Evolutionary conservation across 2,329 filamentous ascomycete species (phyloP).

Genomic region (Aspergillus candidus): DNA sequence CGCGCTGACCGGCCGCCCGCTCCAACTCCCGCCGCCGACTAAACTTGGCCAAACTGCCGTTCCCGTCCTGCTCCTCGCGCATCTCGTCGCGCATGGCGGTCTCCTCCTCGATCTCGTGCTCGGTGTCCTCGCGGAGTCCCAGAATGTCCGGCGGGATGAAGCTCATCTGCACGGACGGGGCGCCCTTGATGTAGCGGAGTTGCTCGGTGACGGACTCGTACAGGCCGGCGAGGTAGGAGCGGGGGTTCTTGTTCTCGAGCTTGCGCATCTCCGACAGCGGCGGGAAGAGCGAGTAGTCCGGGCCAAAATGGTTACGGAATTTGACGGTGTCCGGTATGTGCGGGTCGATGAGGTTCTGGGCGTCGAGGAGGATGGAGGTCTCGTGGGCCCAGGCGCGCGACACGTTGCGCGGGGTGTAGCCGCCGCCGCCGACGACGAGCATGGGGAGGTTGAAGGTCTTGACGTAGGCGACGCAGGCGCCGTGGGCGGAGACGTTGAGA

Average conservation of each 20-base stretch:
- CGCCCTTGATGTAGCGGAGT: constrained; percentile 73
- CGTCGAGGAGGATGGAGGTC: constrained; percentile 80
- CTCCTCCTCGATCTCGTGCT: constrained; percentile 43
- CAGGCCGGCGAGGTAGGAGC: constrained; percentile 68
- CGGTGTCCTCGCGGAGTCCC: constrained; percentile 46
- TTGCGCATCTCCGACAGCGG: constrained; percentile 66
- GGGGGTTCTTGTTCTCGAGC: constrained; percentile 71
- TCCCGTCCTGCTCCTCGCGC: constrained; percentile 33
- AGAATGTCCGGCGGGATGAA: constrained; percentile 72
- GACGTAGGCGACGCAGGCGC: constrained; percentile 81
- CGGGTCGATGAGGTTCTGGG: constrained; percentile 62
- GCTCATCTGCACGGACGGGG: constrained; percentile 81
- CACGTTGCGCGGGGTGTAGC: constrained; percentile 94
- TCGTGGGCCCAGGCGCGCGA: constrained; percentile 96
- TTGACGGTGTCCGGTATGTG: constrained; percentile 74
- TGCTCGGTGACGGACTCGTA: constrained; percentile 77
- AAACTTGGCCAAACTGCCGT: constrained; percentile 18
- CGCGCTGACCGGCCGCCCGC: constrained; percentile 27
- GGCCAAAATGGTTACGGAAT: constrained; percentile 81
- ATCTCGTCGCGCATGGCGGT: constrained; percentile 33
- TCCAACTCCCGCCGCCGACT: constrained; percentile 32
- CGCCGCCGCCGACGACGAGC: constrained; percentile 86
- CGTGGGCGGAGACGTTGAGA: constrained; percentile 90
- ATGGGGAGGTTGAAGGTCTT: constrained; percentile 76
- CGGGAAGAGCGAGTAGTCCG: constrained; percentile 82